Base-by-base conservation (phyloP, 202 grass and related monocot species). In the Dendrocalamus latiflorus region DNA sequence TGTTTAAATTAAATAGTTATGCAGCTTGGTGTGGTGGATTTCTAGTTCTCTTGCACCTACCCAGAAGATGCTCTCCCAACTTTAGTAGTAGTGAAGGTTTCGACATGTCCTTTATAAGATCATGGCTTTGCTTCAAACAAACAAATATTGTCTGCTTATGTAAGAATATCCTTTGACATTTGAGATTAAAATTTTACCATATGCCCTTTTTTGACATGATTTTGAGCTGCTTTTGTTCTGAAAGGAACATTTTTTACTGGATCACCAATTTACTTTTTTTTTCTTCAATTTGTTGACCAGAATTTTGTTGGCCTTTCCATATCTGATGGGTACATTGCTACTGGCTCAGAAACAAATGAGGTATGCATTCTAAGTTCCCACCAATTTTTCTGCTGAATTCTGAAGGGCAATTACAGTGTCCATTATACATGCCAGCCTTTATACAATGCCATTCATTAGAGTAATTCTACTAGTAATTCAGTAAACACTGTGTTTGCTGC, bases 321-420 rank as follows among this genome's bases (percentile, higher is more conserved):
- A 86, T 96, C 87, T 39, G 96, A 99, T 86, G 96, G 89, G 66
- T 99, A 99, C 82, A 94, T 99, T 80, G 96, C 96, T 77, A 99
- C 96, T 82, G 96, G 96, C 65, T 99, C 96, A 1, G 93, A 99
- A 87, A 95, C 93, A 88, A 99, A 99, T 92, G 96, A 99, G 96
- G 96, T 99, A 89, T 79, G 85, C 21, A 80, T 78, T 83, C 54
- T 41, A 53, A 65, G 17, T 65, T 70, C 39, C 20, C 65, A 69
- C 17, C 48, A 77, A 68, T 20, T 68, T 53, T 33, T 81, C 16
- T 48, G 11, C 18, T 58, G 28, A 17, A 60, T 15, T 66, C 34
- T 61, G 25, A 81, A 54, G 55, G 6, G 18, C 42, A 33, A 38
- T 73, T 74, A 71, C 41, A 62, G 12, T 73, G 34, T 36, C 16